Conservation (phyloP, 345 rosid species). For the Corymbia maculata region DNA sequence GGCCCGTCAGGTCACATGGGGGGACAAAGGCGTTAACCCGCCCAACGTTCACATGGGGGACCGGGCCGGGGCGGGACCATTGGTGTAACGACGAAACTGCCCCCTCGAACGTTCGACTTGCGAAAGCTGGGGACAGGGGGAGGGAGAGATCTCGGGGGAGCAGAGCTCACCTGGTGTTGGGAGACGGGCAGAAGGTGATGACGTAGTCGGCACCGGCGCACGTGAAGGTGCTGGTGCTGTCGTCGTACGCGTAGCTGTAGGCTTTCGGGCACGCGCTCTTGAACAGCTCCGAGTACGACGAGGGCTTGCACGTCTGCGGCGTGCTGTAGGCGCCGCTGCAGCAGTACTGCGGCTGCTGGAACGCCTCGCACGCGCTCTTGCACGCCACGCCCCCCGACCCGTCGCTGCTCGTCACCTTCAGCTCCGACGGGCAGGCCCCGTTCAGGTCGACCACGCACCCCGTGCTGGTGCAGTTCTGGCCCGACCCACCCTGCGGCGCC, state of each 20-base stretch:
- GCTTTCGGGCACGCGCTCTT: constrained; percentile 81
- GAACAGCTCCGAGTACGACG: constrained; percentile 58
- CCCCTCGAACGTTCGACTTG: not conserved
- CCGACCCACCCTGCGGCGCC: constrained; percentile 55
- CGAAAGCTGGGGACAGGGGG: not conserved
- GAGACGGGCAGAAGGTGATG: constrained; percentile 85
- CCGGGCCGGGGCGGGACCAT: not conserved
- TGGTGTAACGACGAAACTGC: not conserved
- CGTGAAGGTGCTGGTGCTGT: constrained; percentile 85
- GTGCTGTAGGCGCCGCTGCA: constrained; percentile 61
- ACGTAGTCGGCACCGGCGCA: constrained; percentile 65
- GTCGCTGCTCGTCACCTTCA: constrained; percentile 46
- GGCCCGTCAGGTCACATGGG: not conserved
- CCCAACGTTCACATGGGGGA: not conserved
- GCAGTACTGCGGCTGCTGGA: constrained; percentile 65
- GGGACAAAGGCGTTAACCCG: not conserved
- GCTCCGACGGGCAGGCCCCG: constrained; percentile 73
- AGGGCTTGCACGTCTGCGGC: constrained; percentile 77
- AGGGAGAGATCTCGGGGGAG: not conserved
- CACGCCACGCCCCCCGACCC: constrained; percentile 44
- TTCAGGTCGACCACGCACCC: constrained; percentile 82
- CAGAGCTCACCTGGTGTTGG: constrained; percentile 54
- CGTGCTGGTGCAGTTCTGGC: constrained; percentile 58
- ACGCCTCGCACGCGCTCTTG: constrained; percentile 94
- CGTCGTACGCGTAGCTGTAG: constrained; percentile 96